phyloP scores from a whole-genome alignment of 2,329 filamentous ascomycete genomes.

The Penicillium sp. region DNA sequence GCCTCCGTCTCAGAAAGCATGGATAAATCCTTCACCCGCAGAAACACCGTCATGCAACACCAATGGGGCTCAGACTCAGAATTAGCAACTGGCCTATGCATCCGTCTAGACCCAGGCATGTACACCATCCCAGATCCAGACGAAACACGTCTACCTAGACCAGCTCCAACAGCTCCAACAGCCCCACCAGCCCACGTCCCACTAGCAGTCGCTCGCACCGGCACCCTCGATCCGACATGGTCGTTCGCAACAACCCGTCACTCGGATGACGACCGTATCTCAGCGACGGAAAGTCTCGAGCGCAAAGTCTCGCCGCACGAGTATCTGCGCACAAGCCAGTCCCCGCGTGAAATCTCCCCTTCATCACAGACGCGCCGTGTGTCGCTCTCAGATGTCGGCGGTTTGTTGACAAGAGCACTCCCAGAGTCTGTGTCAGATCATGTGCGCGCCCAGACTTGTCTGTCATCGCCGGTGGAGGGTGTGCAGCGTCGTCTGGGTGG shows the following conservation, averaged over 20 bases:
- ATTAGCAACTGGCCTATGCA: slow-evolving; percentile 74
- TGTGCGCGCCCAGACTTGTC: slow-evolving; percentile 2
- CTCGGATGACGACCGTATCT: slow-evolving; percentile 30
- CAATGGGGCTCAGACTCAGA: slow-evolving; percentile 91
- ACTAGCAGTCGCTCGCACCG: slow-evolving; percentile 24
- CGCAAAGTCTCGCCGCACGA: slow-evolving; percentile 35
- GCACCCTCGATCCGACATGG: slow-evolving; percentile 34
- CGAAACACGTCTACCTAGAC: background rate
- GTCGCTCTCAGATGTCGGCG: slow-evolving; percentile 83
- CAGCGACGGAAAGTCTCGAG: slow-evolving; percentile 32
- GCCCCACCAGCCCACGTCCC: slow-evolving; percentile 35
- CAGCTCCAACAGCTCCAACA: slow-evolving; percentile 19
- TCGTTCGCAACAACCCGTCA: slow-evolving; percentile 25
- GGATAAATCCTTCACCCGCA: slow-evolving; percentile 37
- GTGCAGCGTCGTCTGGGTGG: slow-evolving; percentile 13
- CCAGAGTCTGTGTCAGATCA: background rate
- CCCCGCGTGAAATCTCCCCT: slow-evolving; percentile 32
- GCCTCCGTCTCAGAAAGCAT: slow-evolving; percentile 51
- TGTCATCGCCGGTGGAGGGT: background rate
- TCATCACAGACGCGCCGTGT: slow-evolving; percentile 52
- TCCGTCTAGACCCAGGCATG: slow-evolving; percentile 59
- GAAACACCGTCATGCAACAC: slow-evolving; percentile 60
- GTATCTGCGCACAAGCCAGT: slow-evolving; percentile 32
- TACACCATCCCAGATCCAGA: slow-evolving; percentile 36
- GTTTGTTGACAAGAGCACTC: slow-evolving; percentile 57